These are phyloP conservation scores for Globisporangium alternatum DNA, from an alignment of 352 stramenopile species.

Conservation along the genomic window DNA sequence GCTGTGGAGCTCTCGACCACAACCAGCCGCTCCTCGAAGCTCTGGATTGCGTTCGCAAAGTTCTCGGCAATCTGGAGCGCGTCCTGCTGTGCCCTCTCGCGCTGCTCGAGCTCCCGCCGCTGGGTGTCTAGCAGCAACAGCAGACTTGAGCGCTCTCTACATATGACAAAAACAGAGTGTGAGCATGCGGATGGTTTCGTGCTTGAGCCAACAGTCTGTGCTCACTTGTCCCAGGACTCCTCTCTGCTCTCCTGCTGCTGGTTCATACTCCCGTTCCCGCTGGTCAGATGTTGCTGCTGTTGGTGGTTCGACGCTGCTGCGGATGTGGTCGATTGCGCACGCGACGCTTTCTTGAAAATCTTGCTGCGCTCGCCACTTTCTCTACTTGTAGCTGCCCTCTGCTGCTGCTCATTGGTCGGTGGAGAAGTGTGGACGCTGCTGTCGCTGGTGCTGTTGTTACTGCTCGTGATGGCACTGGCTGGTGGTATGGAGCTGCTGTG, in stretches of 20 bases:
- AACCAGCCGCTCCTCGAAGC: constrained; percentile 58
- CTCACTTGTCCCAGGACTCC: constrained; percentile 42
- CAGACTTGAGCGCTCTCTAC: constrained; percentile 52
- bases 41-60: constrained; percentile 49
- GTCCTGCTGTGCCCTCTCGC: constrained; percentile 51
- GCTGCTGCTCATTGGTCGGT: too few species aligned
- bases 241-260: constrained; percentile 22
- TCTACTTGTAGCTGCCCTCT: not conserved
- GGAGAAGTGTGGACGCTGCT: not conserved
- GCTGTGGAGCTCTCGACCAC: constrained; percentile 38
- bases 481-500: not conserved
- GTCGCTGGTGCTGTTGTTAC: not conserved
- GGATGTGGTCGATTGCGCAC: not conserved
- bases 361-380: not conserved
- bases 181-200: not conserved
- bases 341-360: constrained; percentile 2
- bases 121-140: constrained; percentile 63
- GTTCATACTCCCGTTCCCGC: not conserved
- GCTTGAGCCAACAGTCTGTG: not conserved
- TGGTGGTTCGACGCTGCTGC: not conserved
- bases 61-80: constrained; percentile 48
- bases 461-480: not conserved
- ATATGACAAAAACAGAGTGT: not conserved
- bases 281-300: not conserved
- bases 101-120: constrained; percentile 48